Evolutionary conservation across 257 asterid species (phyloP).

Genomic region (Solanum rostratum): DNA sequence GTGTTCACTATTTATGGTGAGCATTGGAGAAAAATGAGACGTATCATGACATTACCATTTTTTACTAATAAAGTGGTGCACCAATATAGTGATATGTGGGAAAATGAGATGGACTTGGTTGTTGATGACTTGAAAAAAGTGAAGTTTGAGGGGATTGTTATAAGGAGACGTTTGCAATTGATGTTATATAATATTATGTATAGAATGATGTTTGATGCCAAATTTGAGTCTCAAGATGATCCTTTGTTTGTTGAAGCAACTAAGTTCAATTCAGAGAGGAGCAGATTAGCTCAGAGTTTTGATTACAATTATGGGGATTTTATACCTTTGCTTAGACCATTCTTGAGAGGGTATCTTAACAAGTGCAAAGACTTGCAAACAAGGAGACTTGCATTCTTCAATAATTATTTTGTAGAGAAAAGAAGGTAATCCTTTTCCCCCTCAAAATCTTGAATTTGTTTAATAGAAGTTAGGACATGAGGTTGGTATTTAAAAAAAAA

Average conservation of each 20-base stretch:
- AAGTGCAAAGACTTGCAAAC: conserved; percentile 70
- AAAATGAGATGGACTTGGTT: conserved; percentile 62
- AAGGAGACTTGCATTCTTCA: conserved; percentile 61
- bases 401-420: conserved; percentile 69
- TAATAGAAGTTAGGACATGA: not conserved
- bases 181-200: conserved; percentile 92
- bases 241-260: conserved; percentile 62
- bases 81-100: conserved; percentile 70
- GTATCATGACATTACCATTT: conserved; percentile 87
- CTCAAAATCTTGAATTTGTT: too few relatives aligned
- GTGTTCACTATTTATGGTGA: conserved; percentile 96
- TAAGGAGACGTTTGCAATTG: conserved; percentile 64
- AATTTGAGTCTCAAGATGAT: conserved; percentile 78
- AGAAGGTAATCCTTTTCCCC: conserved; percentile 37
- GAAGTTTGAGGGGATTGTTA: conserved; percentile 56
- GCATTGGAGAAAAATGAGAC: conserved; percentile 93
- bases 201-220: conserved; percentile 77
- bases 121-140: conserved; percentile 75
- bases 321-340: conserved; percentile 82
- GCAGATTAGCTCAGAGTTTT: conserved; percentile 88
- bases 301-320: conserved; percentile 95
- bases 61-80: conserved; percentile 91
- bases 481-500: not conserved
- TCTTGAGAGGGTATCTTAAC: conserved; percentile 70
- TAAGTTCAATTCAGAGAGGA: conserved; percentile 86